Evolutionary conservation across 148 eudicot species (phyloP).

Genomic region (Cornus suecica): DNA sequence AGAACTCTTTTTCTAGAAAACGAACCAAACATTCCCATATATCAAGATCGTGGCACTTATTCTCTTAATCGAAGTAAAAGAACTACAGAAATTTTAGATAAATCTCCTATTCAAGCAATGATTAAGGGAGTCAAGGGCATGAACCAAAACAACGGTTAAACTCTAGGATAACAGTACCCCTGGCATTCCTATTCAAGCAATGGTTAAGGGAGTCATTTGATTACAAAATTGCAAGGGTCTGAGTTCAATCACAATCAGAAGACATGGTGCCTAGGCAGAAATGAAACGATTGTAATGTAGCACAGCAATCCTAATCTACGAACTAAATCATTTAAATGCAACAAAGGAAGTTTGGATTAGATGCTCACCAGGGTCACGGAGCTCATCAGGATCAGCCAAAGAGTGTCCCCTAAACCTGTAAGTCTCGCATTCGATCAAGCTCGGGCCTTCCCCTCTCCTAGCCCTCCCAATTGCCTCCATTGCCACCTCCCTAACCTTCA

Average conservation of each 20-base stretch:
- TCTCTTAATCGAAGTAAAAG: no score
- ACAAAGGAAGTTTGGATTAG: background rate
- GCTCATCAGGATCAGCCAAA: slow-evolving; percentile 98
- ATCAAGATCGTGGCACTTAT: no score
- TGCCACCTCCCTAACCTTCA: slow-evolving; percentile 93
- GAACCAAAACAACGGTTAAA: background rate
- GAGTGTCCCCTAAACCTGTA: slow-evolving; percentile 98
- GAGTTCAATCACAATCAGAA: background rate
- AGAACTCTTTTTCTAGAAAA: no score
- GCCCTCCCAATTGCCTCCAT: slow-evolving; percentile 82
- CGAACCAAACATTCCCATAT: no score
- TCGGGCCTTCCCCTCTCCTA: slow-evolving; percentile 95
- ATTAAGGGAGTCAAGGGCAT: background rate
- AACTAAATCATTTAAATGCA: background rate
- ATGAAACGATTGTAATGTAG: background rate
- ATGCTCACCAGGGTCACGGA: slow-evolving; percentile 86
- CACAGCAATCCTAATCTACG: background rate
- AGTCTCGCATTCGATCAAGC: slow-evolving; percentile 92
- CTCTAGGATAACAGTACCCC: no score
- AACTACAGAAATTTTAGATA: background rate
- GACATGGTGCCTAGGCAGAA: background rate
- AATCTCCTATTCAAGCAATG: background rate
- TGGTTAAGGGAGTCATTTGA: no score
- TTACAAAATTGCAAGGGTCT: background rate
- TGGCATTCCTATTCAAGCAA: no score